These are phyloP conservation scores for Elaeis oleifera DNA, from an alignment of 202 grass and related monocot species.

Conservation along the genomic window DNA sequence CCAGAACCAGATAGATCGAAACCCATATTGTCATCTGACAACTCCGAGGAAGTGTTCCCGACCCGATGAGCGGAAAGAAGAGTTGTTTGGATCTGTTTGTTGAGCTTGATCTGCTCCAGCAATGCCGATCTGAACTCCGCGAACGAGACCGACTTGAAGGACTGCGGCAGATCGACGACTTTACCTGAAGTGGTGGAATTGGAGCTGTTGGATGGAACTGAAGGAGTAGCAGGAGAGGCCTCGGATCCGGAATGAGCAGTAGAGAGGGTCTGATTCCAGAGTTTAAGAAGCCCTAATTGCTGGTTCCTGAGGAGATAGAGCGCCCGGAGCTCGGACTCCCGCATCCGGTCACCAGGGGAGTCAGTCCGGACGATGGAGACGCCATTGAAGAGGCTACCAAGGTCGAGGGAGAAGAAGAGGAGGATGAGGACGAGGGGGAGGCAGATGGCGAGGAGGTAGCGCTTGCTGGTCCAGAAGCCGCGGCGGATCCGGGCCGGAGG, in stretches of 20 bases:
- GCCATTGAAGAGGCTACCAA: slow-evolving; percentile 35
- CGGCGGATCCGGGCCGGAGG: slow-evolving; percentile 26
- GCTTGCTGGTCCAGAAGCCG: slow-evolving; percentile 30
- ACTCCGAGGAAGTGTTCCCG: slow-evolving; percentile 16
- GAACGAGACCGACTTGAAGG: slow-evolving; percentile 21
- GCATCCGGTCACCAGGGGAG: slow-evolving; percentile 48
- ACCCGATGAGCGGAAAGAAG: slow-evolving; percentile 65
- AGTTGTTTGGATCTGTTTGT: slow-evolving; percentile 56
- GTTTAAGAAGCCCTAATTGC: slow-evolving; percentile 45
- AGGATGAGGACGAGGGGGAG: slow-evolving; percentile 47
- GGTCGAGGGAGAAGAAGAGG: slow-evolving; percentile 66
- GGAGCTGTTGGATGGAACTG: slow-evolving; percentile 3
- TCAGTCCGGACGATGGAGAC: slow-evolving; percentile 40
- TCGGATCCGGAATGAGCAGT: neutral
- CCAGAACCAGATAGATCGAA: slow-evolving; percentile 37
- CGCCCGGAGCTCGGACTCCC: slow-evolving; percentile 66
- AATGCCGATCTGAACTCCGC: slow-evolving; percentile 51
- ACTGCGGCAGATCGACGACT: too few relatives aligned
- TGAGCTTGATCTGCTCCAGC: slow-evolving; percentile 63
- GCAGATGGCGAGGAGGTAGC: slow-evolving; percentile 46
- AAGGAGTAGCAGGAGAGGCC: slow-evolving; percentile 16
- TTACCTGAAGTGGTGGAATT: too few relatives aligned
- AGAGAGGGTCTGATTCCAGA: slow-evolving; percentile 46
- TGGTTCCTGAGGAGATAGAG: slow-evolving; percentile 75
- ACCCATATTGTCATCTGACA: slow-evolving; percentile 31